Base-by-base conservation (phyloP, 805 yeast species). In the Yarrowia alimentaria region DNA sequence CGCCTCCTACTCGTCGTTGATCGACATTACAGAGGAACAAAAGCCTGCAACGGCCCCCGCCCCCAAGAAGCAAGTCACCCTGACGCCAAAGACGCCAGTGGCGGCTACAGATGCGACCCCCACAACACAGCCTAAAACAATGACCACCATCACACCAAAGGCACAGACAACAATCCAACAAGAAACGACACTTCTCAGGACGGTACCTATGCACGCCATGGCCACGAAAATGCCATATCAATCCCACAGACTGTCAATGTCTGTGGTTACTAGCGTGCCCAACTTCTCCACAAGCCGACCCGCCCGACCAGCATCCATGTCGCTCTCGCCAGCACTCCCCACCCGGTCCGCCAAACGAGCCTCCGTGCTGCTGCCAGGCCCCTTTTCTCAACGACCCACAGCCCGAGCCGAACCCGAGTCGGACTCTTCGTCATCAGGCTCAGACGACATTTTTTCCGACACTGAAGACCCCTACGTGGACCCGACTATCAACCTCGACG, bases 401-500 rank as follows among this genome's bases (percentile, higher is more conserved):
- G 47, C 47, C 13, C 10, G 33, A 40, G 33, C 33, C 47, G 47
- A 40, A 13, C 33, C 25, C 13, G 47, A 40, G 24, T 34, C 8
- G 3, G 24, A 32, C 4, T 25, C 22, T 7, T 28, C 33, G 3
- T 40, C 47, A 6, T 40, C 47, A 6, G 47, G 33, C 9, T 40
- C 33, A 6, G 47, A 40, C 19, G 47, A 40, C 33, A 28, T 40
- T 16, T 40, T 40, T 25, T 40, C 47, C n/a, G 47, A 40, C 18
- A 19, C 13, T 16, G 47, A 40, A 29, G 47, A 40, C 19, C 47
- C 33, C 2, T 40, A 40, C 11, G 47, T 40, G 12, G 47, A 40
- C 25, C 47, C 47, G 19, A 40, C 47, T 33, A 40, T 40, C 33
- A 40, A 40, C 17, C 14, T 40, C 25, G 47, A 40, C 14, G 47